Evolutionary conservation across 805 yeast genomes (phyloP), one percentile per base, ranked within the genome.

Genomic region (Grigorovia jiainica): DNA sequence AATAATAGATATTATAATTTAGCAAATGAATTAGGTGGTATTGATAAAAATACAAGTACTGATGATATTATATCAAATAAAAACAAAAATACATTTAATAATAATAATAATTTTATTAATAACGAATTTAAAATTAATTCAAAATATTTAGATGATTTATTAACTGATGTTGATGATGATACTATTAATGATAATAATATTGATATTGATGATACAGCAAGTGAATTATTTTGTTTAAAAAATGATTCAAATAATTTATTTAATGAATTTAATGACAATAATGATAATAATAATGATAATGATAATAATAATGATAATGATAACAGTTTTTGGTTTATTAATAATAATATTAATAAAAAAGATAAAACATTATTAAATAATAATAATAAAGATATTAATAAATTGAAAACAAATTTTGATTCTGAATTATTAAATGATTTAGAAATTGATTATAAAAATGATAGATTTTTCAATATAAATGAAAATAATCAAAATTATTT

Each of bases 11-110:
- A 31, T 24, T 34, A 36, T 20, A 36, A 23, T 31, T n/a, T 29
- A 10, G 40, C 39, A 9, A 30, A 36, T 32, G 32, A 30, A 32
- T 19, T 36, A 9, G 42, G 42, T 23, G 36, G 42, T 9, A 31
- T 31, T 15, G 31, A 38, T 32, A 20, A 24, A 11, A 27, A 27
- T 27, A 27, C 31, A 8, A 27, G 16, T 13, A 27, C 5, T 27
- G 7, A 27, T 27, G n/a, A n/a, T 7, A 27, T 27, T 3, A 13
- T 13, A 13, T 35, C 27, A 9, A 35, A n/a, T 20, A 34, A 29
- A n/a, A 39, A 39, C 21, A 15, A 25, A 9, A 35, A 32, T 23
- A 18, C 25, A 25, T 36, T 23, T 20, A 39, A 37, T 13, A 37
- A 25, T 23, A 36, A 38, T 16, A 19, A 20, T 16, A 15, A 24